phyloP scores from a whole-genome alignment of 139 green algal species.

The Dunaliella primolecta region DNA sequence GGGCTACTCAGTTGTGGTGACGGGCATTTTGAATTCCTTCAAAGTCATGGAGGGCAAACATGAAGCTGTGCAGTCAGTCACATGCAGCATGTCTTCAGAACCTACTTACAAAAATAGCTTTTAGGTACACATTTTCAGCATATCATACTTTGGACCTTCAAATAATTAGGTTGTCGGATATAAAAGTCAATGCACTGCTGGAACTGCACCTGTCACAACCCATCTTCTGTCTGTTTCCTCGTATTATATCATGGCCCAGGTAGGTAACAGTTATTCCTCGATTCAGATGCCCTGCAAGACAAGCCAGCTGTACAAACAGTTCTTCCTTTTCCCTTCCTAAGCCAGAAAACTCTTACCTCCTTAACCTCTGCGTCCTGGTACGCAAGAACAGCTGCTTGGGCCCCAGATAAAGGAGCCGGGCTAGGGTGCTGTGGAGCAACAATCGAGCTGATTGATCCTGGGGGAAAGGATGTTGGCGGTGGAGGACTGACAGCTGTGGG shows the following conservation, averaged over 20 bases:
- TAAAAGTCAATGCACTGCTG: not conserved
- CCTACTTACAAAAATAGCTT: no score
- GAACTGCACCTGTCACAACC: not conserved
- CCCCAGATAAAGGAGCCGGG: not conserved
- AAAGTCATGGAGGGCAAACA: no score
- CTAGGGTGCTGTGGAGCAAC: not conserved
- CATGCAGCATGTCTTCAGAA: no score
- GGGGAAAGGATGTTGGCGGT: not conserved
- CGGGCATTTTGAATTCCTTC: no score
- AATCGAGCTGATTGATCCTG: not conserved
- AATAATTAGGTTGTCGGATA: no score
- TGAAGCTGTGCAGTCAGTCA: no score
- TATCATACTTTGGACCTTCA: no score
- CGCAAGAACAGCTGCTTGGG: not conserved
- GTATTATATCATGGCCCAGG: not conserved
- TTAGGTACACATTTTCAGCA: no score
- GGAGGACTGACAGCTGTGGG: not conserved
- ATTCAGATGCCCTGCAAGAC: not conserved
- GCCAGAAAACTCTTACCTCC: not conserved
- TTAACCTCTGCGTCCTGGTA: slow-evolving; percentile 21
- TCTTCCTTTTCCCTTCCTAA: not conserved
- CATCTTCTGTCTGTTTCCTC: no score
- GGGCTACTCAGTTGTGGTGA: no score
- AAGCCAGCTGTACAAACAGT: not conserved
- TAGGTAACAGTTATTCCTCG: not conserved